Evolutionary conservation across 1,284 basidiomycete species (phyloP).

Genomic region (Violaceomyces palustris): DNA sequence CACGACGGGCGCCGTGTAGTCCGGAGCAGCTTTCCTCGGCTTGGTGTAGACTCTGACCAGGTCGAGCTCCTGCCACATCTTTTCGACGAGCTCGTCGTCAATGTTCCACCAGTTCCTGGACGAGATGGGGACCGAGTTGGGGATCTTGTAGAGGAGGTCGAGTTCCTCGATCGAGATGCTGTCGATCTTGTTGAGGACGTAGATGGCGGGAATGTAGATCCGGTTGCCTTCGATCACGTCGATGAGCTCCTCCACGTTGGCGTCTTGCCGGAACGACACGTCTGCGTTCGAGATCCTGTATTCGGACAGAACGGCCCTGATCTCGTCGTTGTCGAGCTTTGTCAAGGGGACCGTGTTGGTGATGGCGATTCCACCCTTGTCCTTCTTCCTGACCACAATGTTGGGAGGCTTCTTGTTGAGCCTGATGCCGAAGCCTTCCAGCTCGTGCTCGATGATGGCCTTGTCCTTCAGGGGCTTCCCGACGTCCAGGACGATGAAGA

Average conservation of each 20-base stretch:
- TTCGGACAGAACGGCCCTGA: slow-evolving; percentile 90
- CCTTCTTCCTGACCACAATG: slow-evolving; percentile 75
- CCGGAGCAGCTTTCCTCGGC: slow-evolving; percentile 82
- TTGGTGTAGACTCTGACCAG: slow-evolving; percentile 73
- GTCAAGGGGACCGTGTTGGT: slow-evolving; percentile 73
- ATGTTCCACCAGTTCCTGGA: slow-evolving; percentile 92
- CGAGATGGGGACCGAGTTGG: slow-evolving; percentile 88
- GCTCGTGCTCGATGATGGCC: slow-evolving; percentile 78
- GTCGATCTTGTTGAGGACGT: slow-evolving; percentile 69
- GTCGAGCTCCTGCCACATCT: slow-evolving; percentile 52
- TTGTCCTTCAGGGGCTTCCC: slow-evolving; percentile 93
- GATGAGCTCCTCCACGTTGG: slow-evolving; percentile 95
- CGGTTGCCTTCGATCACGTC: slow-evolving; percentile 60
- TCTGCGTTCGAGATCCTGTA: slow-evolving; percentile 85
- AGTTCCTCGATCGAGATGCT: slow-evolving; percentile 90
- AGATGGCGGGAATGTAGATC: slow-evolving; percentile 63
- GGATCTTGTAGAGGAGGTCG: slow-evolving; percentile 84
- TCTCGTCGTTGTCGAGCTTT: slow-evolving; percentile 89
- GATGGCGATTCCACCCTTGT: slow-evolving; percentile 68
- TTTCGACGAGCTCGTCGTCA: slow-evolving; percentile 87
- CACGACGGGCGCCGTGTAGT: slow-evolving; percentile 68
- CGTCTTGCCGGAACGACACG: slow-evolving; percentile 83
- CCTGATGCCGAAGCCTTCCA: slow-evolving; percentile 95
- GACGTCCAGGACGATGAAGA: slow-evolving; percentile 97
- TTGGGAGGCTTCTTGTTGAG: slow-evolving; percentile 92